phyloP scores from a whole-genome alignment of 1,139 yeast species.

The Pichia sp. region DNA sequence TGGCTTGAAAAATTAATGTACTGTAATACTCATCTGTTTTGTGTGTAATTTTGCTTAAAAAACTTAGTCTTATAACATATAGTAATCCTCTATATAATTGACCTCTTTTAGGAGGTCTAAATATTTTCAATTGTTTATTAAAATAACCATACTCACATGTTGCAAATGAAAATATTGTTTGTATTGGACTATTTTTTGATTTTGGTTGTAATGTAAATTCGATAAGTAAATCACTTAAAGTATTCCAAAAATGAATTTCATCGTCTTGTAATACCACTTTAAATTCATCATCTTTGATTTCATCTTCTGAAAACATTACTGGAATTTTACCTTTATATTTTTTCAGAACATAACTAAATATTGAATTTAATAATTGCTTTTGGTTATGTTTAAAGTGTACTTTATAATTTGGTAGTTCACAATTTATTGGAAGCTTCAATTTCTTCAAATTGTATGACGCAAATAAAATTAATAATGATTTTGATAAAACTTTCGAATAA shows the following conservation, averaged over 20 bases:
- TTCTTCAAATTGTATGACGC: slow-evolving; percentile 2
- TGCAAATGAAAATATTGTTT: slow-evolving; percentile 7
- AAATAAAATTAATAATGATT: slow-evolving; percentile 2
- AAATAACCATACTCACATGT: slow-evolving; percentile 4
- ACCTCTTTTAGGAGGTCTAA: slow-evolving; percentile 3
- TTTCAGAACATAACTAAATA: not conserved
- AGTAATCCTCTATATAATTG: slow-evolving; percentile 6
- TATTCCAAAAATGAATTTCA: slow-evolving; percentile 1
- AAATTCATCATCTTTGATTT: not conserved
- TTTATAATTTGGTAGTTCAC: slow-evolving; percentile 1
- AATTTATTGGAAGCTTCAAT: not conserved
- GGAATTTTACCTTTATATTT: not conserved
- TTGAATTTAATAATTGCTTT: not conserved
- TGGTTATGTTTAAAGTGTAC: slow-evolving; percentile 1
- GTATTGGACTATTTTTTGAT: slow-evolving; percentile 6
- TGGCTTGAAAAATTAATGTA: slow-evolving; percentile 1
- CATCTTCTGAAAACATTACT: not conserved
- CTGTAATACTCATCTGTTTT: slow-evolving; percentile 6
- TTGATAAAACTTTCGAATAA: slow-evolving; percentile 1
- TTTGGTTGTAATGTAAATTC: slow-evolving; percentile 6
- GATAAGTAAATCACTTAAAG: slow-evolving; percentile 2
- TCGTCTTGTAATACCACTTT: not conserved
- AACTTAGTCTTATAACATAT: slow-evolving; percentile 11
- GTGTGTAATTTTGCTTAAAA: slow-evolving; percentile 3
- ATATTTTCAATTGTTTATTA: slow-evolving; percentile 1